Conservation (phyloP, 805 yeast species). For the Teunomyces gatunensis region DNA sequence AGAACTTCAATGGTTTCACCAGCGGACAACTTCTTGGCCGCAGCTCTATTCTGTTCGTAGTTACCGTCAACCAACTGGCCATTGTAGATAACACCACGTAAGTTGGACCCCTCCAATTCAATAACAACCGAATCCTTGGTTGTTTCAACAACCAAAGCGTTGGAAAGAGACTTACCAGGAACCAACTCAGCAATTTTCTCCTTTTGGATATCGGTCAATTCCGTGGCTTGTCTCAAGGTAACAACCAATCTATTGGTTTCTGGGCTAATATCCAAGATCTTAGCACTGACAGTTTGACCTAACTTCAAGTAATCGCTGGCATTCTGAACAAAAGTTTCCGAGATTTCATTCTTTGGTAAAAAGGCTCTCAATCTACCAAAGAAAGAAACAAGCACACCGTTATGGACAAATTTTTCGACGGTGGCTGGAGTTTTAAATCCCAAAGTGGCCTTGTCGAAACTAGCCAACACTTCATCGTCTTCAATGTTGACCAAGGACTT, state of each 20-base stretch:
- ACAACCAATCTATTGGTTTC: slow-evolving; percentile 58
- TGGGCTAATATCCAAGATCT: slow-evolving; percentile 56
- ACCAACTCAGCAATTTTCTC: slow-evolving; percentile 45
- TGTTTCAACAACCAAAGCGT: slow-evolving; percentile 67
- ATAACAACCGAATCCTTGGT: slow-evolving; percentile 72
- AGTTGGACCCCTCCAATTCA: slow-evolving; percentile 41
- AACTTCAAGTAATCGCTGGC: slow-evolving; percentile 75
- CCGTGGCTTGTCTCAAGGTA: slow-evolving; percentile 67
- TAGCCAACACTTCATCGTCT: slow-evolving; percentile 48
- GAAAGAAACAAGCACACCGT: slow-evolving; percentile 82
- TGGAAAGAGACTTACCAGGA: slow-evolving; percentile 61
- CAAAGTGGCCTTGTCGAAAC: slow-evolving; percentile 36
- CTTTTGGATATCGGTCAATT: slow-evolving; percentile 46
- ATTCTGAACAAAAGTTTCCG: slow-evolving; percentile 78
- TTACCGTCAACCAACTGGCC: slow-evolving; percentile 80
- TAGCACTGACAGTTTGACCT: slow-evolving; percentile 80
- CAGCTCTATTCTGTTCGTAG: slow-evolving; percentile 67
- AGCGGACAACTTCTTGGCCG: slow-evolving; percentile 57
- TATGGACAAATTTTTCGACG: slow-evolving; percentile 64
- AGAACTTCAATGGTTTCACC: slow-evolving; percentile 64
- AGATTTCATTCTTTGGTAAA: slow-evolving; percentile 83
- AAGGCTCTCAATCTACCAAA: slow-evolving; percentile 77
- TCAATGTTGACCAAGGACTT: slow-evolving; percentile 75
- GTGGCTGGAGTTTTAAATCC: slow-evolving; percentile 67
- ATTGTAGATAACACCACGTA: slow-evolving; percentile 68